Percentiles rank a stretch among this genome's conserved stretches.
These are phyloP conservation scores for Arachnomyces sp. DNA, from an alignment of 2,329 filamentous ascomycete species.

Conservation along the genomic window DNA sequence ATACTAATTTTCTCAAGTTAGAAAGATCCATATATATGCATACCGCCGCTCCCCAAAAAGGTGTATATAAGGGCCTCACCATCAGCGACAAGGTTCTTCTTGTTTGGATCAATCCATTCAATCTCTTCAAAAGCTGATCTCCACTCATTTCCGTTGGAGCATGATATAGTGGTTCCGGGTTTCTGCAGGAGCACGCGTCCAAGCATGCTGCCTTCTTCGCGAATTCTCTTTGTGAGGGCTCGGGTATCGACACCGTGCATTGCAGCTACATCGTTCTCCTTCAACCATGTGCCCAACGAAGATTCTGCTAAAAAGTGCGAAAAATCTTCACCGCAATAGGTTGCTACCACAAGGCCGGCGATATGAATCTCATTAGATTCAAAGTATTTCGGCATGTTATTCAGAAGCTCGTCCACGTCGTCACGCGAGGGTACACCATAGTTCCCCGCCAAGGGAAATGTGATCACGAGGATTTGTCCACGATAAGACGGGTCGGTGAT, in stretches of 20 bases:
- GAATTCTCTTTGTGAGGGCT: constrained; percentile 86
- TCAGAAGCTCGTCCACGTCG: constrained; percentile 72
- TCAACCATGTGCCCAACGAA: constrained; percentile 88
- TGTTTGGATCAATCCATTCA: constrained; percentile 88
- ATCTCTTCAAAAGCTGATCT: constrained; percentile 63
- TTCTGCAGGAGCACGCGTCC: constrained; percentile 78
- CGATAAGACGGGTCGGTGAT: constrained; percentile 83
- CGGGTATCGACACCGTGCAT: constrained; percentile 94
- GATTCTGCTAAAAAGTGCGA: constrained; percentile 89
- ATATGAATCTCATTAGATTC: constrained; percentile 91
- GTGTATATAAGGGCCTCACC: constrained; percentile 58
- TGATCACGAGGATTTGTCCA: constrained; percentile 93
- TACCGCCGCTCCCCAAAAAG: too few species aligned
- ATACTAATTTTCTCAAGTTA: constrained; percentile 52
- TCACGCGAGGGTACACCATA: constrained; percentile 92
- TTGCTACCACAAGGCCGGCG: constrained; percentile 80
- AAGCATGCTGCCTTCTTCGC: constrained; percentile 92
- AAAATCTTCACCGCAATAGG: constrained; percentile 89
- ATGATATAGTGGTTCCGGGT: constrained; percentile 24
- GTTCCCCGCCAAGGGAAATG: constrained; percentile 91
- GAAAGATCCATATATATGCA: too few species aligned
- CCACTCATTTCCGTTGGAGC: constrained; percentile 34
- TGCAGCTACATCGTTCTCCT: constrained; percentile 88
- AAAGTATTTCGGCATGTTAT: constrained; percentile 83
- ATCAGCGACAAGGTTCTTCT: constrained; percentile 85